Base-by-base conservation (phyloP, 2,329 filamentous ascomycete genomes). In the Chalara sp. region DNA sequence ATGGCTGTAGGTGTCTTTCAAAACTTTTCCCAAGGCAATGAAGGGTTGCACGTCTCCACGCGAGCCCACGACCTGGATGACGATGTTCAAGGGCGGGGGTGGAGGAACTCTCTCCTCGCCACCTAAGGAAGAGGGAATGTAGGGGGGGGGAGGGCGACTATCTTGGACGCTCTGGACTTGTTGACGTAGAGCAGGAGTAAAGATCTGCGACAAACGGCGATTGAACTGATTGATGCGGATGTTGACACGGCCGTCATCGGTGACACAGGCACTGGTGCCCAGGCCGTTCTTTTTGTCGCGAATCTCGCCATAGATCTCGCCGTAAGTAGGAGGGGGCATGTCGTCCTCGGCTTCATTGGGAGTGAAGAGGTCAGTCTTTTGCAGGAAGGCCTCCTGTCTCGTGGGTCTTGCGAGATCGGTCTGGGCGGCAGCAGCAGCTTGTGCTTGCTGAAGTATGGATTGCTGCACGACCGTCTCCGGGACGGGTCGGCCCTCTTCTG, bases 1-100 rank as follows among this genome's bases (percentile, higher is more conserved):
- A 64, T 91, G 87, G 7, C 83, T 80, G 59, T 86, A 84, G 0
- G 73, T 77, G 10, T 80, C 73, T 53, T 82, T 79, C 31, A 90
- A 67, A 0, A 79, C 76, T 56, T 83, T 79, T 1, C 84, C 86
- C 1, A 89, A 66, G 0, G 85, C 84, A 21, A 89, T 73, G 61
- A 89, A 89, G 0, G 86, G 86, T 64, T 90, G 86, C 1, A 89
- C 84, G 61, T 89, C 86, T 47, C 86, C 86, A 37, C 86, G 74
- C 10, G 84, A 87, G 5, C 86, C 86, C 10, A 89, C 84, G 28
- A 89, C 84, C 59, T 89, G 86, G 48, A 89, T 82, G 40, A 87
- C 86, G 32, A 89, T 74, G 65, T 88, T 88, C 51, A 87, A 71
- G 35, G 68, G 71, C 1, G 81, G 78, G 5, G 80, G 78, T 2